A percentile compares a stretch with the other conserved stretches of the same genome.
Evolutionary conservation across 768 basidiomycete species (phyloP).

Genomic region (Pleurotus citrinopileatus): DNA sequence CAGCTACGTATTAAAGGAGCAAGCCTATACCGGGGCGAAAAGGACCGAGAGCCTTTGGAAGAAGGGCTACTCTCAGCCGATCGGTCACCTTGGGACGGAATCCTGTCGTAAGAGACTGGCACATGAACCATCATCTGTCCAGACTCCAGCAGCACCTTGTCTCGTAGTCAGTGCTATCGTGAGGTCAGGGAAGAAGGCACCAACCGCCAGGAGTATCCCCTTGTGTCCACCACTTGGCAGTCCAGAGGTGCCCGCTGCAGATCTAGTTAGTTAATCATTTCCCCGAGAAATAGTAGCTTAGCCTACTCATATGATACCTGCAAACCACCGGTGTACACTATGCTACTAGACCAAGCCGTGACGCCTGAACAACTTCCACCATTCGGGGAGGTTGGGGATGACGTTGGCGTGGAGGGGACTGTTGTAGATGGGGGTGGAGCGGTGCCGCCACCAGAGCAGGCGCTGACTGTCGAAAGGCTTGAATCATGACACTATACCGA

Average conservation of each 20-base stretch:
- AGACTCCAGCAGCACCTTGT: conserved; percentile 48
- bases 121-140: conserved; percentile 59
- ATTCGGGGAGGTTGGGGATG: conserved; percentile 24
- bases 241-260: conserved; percentile 36
- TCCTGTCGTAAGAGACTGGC: conserved; percentile 19
- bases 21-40: conserved; percentile 15
- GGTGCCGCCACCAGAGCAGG: conserved; percentile 38
- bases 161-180: not conserved
- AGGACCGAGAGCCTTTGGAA: conserved; percentile 24
- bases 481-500: too few relatives aligned
- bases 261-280: not conserved
- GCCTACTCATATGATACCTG: conserved; percentile 51
- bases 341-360: conserved; percentile 45
- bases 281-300: conserved; percentile 3
- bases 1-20: conserved; percentile 11
- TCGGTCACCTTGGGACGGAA: conserved; percentile 12
- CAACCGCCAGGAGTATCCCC: conserved; percentile 50
- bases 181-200: conserved; percentile 14
- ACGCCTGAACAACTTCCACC: conserved; percentile 45
- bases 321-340: conserved; percentile 49
- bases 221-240: conserved; percentile 63
- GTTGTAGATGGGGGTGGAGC: conserved; percentile 17
- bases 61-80: conserved; percentile 8
- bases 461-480: conserved; percentile 40
- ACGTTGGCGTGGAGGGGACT: conserved; percentile 17